Base-by-base conservation (phyloP, 176 grass and related monocot species). In the Carex myosuroides region DNA sequence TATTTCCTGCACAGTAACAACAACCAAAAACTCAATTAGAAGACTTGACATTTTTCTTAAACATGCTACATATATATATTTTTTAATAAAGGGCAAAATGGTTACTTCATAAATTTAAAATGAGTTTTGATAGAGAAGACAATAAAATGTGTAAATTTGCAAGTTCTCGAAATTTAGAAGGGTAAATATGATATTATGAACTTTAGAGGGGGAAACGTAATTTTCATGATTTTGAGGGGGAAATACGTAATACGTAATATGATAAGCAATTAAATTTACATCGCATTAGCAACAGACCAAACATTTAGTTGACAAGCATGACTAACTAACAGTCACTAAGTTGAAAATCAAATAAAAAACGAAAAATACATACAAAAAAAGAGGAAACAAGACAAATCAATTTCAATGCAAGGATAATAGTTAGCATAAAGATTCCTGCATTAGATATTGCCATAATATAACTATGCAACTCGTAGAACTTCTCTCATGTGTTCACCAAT, bases 1-100 rank as follows among this genome's bases (percentile, higher is more conserved):
- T 88, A 98, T 98, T 93, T 99, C 96, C 96, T 99, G 86, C 85
- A 90, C 22, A 53, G 50, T 14, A 32, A 53, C 22, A 66, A 50
- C 33, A 86, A 63, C 11, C 4, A 0, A 39, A 39, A 39, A 39
- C 37, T 39, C 37, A 39, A 39, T 39, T 39, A 5, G 37, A 39
- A 35, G 2, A 35, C 33, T 35, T 35, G 33, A 35, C 33, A 35
- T 35, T 35, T 35, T 35, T 3, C 33, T 3, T 35, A 35, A 35
- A 35, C 3, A 35, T 35, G 33, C 33, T 35, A 35, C 33, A 24
- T 24, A 35, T 35, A 26, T 26, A 1, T 35, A 3, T 35, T 35
- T 35, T 35, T 35, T 35, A 3, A 35, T 26, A 3, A 35, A 35
- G 33, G 33, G 3, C 4, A 35, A 35, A 35, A 35, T 35, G 33